Evolutionary conservation across 768 basidiomycete species (phyloP), one percentile per base, ranked within the genome.

Genomic region (Suillus subluteus): DNA sequence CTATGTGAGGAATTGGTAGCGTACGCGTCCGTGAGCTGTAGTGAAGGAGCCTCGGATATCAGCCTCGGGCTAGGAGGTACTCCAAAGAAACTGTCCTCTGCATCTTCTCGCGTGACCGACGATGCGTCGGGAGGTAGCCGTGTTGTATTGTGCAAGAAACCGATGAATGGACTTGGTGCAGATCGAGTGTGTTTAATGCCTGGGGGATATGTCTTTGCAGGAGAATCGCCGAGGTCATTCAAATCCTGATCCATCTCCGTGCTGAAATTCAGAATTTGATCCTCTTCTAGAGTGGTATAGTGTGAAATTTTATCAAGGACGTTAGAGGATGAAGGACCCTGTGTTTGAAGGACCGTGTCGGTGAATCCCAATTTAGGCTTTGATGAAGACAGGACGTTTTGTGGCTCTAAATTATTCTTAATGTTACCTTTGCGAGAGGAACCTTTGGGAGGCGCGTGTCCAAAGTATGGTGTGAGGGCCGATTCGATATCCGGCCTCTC

Each of bases 241-340:
- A 77, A 68, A 46, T 72, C 78, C 54, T 66, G 69, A 37, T 75
- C 58, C 71, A 77, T 76, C 35, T 76, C 75, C 9, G 61, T 64
- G 23, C 68, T 72, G 37, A 48, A n/a, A 32, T 72, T 73, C 8
- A 67, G n/a, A 16, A 21, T 40, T 13, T 44, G 40, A 46, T 23
- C 30, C 26, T 26, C 48, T 56, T 64, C 63, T 11, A 38, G 50
- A 26, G 11, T 5, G 18, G 21, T 62, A 26, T 23, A 58, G 18
- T 56, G 52, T 9, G 32, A 58, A 37, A 13, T 62, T n/a, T 63
- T 21, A 12, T 62, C 18, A 7, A 30, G 35, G 59, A 15, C 3
- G 5, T 30, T 6, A 12, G 54, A 21, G 11, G 32, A 35, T n/a
- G 54, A 56, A 56, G 54, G 32, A 4, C 15, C 54, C 1, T 56